Conservation (phyloP, 176 grass and related monocot genomes). For the Phyllostachys edulis region DNA sequence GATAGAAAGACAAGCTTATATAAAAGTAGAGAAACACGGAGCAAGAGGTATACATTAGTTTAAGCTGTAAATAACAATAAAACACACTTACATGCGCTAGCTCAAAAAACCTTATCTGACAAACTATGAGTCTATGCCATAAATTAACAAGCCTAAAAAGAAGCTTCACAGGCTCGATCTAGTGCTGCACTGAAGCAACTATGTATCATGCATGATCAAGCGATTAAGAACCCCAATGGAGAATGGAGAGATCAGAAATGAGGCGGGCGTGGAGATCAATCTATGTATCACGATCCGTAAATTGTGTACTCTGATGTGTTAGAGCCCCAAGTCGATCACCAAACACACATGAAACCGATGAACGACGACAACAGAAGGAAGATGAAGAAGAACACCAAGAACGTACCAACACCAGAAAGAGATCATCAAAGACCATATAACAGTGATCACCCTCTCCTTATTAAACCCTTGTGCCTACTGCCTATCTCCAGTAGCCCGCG, state of each 20-base stretch:
- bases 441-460: slow-evolving; percentile 42
- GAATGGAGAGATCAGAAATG: slow-evolving; percentile 22
- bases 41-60: slow-evolving; percentile 12
- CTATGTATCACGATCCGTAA: slow-evolving; percentile 32
- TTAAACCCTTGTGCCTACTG: slow-evolving; percentile 33
- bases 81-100: slow-evolving; percentile 20
- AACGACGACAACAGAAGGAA: neutral
- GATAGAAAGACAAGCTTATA: slow-evolving; percentile 41
- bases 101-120: neutral
- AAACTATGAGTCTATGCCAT: neutral
- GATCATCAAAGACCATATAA: slow-evolving; percentile 46
- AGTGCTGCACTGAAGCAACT: neutral
- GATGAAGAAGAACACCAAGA: slow-evolving; percentile 37
- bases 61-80: slow-evolving; percentile 6
- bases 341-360: slow-evolving; percentile 35
- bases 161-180: slow-evolving; percentile 33
- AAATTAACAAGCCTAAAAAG: slow-evolving; percentile 26
- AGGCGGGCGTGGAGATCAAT: neutral
- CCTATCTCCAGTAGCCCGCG: slow-evolving; percentile 24
- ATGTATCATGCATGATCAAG: slow-evolving; percentile 1
- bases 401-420: slow-evolving; percentile 30
- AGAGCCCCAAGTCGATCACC: slow-evolving; percentile 41
- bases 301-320: slow-evolving; percentile 42
- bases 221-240: neutral
- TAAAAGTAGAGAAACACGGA: slow-evolving; percentile 30